These are phyloP conservation scores for Glarea lozoyensis DNA, from an alignment of 495 filamentous ascomycete genomes.

Conservation along the genomic window DNA sequence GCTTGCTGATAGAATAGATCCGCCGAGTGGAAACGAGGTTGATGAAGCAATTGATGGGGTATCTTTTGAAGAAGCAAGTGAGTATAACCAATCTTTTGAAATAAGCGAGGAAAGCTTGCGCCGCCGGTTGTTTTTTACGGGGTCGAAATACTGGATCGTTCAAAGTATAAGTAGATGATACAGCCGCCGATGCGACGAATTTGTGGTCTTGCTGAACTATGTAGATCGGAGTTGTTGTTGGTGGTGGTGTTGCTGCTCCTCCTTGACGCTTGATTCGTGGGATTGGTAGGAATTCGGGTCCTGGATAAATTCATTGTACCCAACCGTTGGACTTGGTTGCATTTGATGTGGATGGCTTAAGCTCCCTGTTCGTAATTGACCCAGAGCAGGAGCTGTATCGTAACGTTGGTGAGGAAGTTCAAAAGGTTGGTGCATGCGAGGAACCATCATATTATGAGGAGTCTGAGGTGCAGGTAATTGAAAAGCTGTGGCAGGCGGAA, in stretches of 20 bases:
- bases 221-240: no score
- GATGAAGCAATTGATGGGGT: no score
- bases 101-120: no score
- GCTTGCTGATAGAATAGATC: no score
- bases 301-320: constrained; percentile 11
- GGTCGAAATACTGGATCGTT: no score
- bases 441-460: constrained; percentile 12
- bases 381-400: constrained; percentile 3
- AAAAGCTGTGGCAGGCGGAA: constrained; percentile 1
- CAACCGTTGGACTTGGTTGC: constrained; percentile 1
- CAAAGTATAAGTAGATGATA: no score
- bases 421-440: constrained; percentile 1
- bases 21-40: no score
- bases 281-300: constrained; percentile 3
- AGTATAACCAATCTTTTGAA: no score
- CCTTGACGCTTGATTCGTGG: constrained; percentile 10
- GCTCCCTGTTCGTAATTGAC: constrained; percentile 12
- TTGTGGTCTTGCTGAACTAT: no score
- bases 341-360: constrained; percentile 13
- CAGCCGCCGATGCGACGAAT: no score
- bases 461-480: constrained; percentile 9
- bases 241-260: constrained; percentile 4
- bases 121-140: no score
- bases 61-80: no score
- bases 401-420: background rate